Percentiles rank a stretch among this genome's conserved stretches.
phyloP scores from a whole-genome alignment of 495 filamentous ascomycete genomes.

The Hypoxylon perforatum region DNA sequence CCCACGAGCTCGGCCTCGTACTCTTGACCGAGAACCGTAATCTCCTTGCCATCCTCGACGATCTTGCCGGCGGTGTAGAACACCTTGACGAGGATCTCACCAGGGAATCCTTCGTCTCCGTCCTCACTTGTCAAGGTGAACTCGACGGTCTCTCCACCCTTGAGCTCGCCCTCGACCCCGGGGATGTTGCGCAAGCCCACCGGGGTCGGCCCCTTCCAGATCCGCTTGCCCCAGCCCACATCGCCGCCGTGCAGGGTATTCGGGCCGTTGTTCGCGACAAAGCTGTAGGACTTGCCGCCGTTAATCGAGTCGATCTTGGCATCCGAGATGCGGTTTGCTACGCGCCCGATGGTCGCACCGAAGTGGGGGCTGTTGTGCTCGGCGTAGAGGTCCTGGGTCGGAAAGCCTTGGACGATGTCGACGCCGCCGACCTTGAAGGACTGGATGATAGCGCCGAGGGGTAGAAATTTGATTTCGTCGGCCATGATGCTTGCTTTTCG shows the following conservation, averaged over 20 bases:
- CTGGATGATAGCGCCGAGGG: slow-evolving; percentile 89
- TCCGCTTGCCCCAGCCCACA: slow-evolving; percentile 84
- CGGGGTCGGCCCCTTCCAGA: slow-evolving; percentile 79
- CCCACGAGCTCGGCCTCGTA: slow-evolving; percentile 87
- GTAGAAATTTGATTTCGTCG: slow-evolving; percentile 73
- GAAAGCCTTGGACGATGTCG: slow-evolving; percentile 91
- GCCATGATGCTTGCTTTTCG: slow-evolving; percentile 48
- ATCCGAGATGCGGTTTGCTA: slow-evolving; percentile 85
- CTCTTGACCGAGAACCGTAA: slow-evolving; percentile 79
- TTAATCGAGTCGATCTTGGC: slow-evolving; percentile 80
- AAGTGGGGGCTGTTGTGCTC: slow-evolving; percentile 81
- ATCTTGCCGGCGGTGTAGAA: slow-evolving; percentile 82
- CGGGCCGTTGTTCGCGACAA: slow-evolving; percentile 78
- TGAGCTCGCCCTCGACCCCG: slow-evolving; percentile 60
- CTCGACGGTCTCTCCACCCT: slow-evolving; percentile 79
- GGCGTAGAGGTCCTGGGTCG: slow-evolving; percentile 75
- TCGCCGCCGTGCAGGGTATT: slow-evolving; percentile 87
- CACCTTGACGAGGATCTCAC: slow-evolving; percentile 79
- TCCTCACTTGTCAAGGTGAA: slow-evolving; percentile 79
- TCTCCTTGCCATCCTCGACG: slow-evolving; percentile 65
- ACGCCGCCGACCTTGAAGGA: slow-evolving; percentile 77
- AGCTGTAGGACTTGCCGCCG: slow-evolving; percentile 69
- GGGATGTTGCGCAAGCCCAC: slow-evolving; percentile 60
- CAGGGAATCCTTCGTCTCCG: slow-evolving; percentile 88
- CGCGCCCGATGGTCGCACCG: slow-evolving; percentile 91